Conservation (phyloP, 2,329 filamentous ascomycete genomes). For the Ophiocordyceps unilateralis region DNA sequence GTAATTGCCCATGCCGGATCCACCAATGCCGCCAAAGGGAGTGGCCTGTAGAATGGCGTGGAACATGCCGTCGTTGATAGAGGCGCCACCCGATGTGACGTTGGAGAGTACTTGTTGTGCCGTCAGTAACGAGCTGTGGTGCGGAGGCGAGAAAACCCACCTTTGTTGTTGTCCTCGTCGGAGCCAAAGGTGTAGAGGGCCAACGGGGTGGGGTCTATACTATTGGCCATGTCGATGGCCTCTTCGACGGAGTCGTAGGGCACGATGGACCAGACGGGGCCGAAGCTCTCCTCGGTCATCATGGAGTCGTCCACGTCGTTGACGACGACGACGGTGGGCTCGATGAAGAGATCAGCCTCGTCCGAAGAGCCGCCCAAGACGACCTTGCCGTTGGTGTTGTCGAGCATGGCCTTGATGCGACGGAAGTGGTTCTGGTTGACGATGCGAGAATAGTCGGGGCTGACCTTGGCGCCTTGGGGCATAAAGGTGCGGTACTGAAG, state of each 20-base stretch:
- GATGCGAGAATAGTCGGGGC: conserved; percentile 63
- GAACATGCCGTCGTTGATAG: conserved; percentile 29
- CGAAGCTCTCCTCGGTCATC: conserved; percentile 74
- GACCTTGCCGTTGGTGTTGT: conserved; percentile 66
- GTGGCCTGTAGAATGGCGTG: conserved; percentile 23
- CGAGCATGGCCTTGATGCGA: conserved; percentile 82
- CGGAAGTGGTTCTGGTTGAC: conserved; percentile 66
- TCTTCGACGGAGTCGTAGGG: conserved; percentile 67
- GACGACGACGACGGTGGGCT: conserved; percentile 82
- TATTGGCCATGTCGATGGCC: conserved; percentile 67
- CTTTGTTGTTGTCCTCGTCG: conserved; percentile 57
- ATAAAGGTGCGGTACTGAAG: conserved; percentile 60
- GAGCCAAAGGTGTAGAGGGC: conserved; percentile 74
- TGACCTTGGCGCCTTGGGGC: conserved; percentile 63
- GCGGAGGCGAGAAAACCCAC: conserved; percentile 22
- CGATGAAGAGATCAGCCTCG: conserved; percentile 65
- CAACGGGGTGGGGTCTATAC: conserved; percentile 68
- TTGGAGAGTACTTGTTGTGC: conserved; percentile 14
- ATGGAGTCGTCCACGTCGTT: conserved; percentile 55
- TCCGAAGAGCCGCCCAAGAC: conserved; percentile 75
- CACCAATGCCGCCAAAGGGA: conserved; percentile 32
- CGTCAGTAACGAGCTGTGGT: not conserved
- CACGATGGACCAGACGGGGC: conserved; percentile 75
- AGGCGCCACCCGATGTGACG: conserved; percentile 31
- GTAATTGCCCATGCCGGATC: conserved; percentile 29